phyloP scores from a whole-genome alignment of 495 filamentous ascomycete genomes.

The Podospora appendiculata region DNA sequence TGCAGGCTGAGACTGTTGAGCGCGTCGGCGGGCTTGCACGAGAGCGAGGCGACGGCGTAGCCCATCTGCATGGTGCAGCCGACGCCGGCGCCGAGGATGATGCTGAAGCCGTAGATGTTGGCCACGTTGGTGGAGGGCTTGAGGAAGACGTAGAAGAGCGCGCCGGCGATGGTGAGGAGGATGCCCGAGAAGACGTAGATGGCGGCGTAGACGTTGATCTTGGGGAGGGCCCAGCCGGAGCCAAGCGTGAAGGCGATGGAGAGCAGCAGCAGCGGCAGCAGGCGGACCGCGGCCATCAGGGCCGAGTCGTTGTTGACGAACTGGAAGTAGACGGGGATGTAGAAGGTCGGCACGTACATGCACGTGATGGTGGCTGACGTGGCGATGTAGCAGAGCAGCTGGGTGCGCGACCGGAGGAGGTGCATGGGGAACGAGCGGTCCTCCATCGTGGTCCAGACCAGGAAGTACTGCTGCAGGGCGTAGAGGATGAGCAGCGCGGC shows the following conservation, averaged over 20 bases:
- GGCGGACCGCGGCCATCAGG: slow-evolving; percentile 42
- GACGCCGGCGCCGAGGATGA: slow-evolving; percentile 44
- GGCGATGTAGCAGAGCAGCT: slow-evolving; percentile 36
- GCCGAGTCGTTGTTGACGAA: slow-evolving; percentile 44
- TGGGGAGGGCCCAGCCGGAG: background rate
- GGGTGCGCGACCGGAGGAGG: slow-evolving; percentile 32
- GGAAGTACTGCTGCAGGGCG: slow-evolving; percentile 41
- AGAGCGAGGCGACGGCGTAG: slow-evolving; percentile 47
- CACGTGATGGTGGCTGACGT: slow-evolving; percentile 26
- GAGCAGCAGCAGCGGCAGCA: slow-evolving; percentile 37
- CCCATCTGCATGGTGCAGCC: slow-evolving; percentile 44
- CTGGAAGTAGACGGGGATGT: slow-evolving; percentile 53
- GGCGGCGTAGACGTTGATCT: background rate
- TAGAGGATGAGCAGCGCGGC: slow-evolving; percentile 43
- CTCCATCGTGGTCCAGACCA: slow-evolving; percentile 35
- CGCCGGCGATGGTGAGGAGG: background rate
- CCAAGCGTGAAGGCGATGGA: background rate
- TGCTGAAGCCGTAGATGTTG: slow-evolving; percentile 46
- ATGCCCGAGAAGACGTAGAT: background rate
- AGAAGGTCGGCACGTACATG: slow-evolving; percentile 35
- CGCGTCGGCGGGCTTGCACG: slow-evolving; percentile 28
- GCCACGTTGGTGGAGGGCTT: background rate
- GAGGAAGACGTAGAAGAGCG: background rate
- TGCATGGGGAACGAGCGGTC: slow-evolving; percentile 48
- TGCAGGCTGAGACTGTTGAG: slow-evolving; percentile 44